Evolutionary conservation across 78 protist species (phyloP), one percentile per base, ranked within the genome.

Genomic region (Polysphondylium violaceum): DNA sequence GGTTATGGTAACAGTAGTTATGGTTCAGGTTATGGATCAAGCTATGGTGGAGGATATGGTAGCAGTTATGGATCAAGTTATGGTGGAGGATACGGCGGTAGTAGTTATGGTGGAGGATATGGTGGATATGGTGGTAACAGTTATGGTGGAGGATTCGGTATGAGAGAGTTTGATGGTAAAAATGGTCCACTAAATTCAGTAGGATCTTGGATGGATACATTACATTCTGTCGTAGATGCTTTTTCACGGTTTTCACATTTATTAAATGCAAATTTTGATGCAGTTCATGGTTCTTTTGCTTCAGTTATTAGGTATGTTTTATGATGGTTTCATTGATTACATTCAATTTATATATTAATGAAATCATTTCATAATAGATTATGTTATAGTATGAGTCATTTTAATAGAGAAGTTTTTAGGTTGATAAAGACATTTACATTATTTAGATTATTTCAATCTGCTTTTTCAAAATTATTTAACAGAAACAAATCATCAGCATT

Each of bases 351-450:
- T 64, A 21, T 38, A 36, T 38, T 65, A 40, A 4, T 59, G 2
- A 59, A 59, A 25, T 12, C 11, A 7, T 14, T 14, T 14, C 14
- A 21, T 7, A 27, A 1, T 50, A 78, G 88, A 56, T 43, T 83
- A 43, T 83, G 91, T 59, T 79, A 83, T 56, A 83, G 91, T 43
- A 83, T 83, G 91, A 69, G 79, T 7, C 91, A 83, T 11, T 83
- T 83, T 40, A 67, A 60, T 43, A 36, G 69, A 56, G 91, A 83
- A 44, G 67, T 83, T 55, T 58, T 83, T 29, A 11, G 65, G 3
- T 23, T 83, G 12, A 35, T 83, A n/a, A 83, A 83, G 56, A 83
- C 91, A 2, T 83, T 68, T 41, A 68, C 91, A 69, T 56, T 83
- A 21, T 83, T 83, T 69, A 67, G 65, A 83, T 40, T 83, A 47